Evolutionary conservation across 2,329 filamentous ascomycete genomes (phyloP).

Genomic region (Aureobasidium vineae): DNA sequence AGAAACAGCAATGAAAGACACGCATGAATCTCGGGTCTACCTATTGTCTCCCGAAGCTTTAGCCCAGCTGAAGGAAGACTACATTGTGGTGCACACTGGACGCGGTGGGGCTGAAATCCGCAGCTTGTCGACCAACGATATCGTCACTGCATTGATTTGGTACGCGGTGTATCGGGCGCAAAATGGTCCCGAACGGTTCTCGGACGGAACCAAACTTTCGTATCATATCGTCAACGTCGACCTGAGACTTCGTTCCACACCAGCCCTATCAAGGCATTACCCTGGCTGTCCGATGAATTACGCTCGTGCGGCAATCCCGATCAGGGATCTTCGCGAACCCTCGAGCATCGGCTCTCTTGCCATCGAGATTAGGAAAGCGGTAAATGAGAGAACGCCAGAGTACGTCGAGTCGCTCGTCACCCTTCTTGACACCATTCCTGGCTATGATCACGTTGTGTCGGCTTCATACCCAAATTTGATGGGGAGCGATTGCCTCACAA

Average conservation of each 20-base stretch:
- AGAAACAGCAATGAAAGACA: background rate
- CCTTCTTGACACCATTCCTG: background rate
- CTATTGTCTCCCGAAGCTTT: slow-evolving; percentile 4
- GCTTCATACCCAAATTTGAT: background rate
- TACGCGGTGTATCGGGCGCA: background rate
- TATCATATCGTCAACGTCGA: slow-evolving; percentile 17
- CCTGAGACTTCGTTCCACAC: background rate
- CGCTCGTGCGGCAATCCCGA: background rate
- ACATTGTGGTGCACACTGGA: background rate
- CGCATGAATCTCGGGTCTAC: slow-evolving; percentile 6
- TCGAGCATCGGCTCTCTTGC: background rate
- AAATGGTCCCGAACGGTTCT: background rate
- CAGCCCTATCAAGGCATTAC: background rate
- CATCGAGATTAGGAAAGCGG: background rate
- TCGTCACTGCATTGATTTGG: background rate
- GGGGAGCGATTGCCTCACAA: background rate
- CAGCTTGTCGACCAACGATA: slow-evolving; percentile 9
- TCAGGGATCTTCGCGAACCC: background rate
- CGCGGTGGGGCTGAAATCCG: too few relatives aligned
- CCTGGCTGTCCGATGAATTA: slow-evolving; percentile 4
- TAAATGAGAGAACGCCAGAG: background rate
- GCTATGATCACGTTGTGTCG: background rate
- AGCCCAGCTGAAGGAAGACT: slow-evolving; percentile 3
- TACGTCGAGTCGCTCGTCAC: background rate
- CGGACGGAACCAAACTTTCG: background rate